These are phyloP conservation scores for Paramecium sonneborni DNA, from an alignment of 73 alveolate genomes.

Conservation along the genomic window DNA sequence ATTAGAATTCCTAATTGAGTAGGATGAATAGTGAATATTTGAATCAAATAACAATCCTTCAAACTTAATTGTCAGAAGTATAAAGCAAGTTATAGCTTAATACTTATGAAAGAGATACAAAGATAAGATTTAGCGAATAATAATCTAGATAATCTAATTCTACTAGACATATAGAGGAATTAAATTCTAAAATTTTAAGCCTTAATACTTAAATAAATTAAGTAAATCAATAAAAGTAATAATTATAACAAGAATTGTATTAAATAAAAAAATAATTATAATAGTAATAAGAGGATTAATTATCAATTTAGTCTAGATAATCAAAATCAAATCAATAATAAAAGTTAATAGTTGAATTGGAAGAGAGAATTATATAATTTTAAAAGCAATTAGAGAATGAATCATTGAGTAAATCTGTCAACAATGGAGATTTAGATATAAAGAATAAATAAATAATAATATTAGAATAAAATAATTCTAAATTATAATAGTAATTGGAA, in stretches of 20 bases:
- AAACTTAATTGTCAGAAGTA: not conserved
- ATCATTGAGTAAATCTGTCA: not conserved
- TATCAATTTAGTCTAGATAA: not conserved
- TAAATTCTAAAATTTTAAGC: not conserved
- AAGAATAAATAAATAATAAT: not conserved
- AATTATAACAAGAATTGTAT: not conserved
- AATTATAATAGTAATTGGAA: not conserved
- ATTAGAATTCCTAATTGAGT: not conserved
- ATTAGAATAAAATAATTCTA: not conserved
- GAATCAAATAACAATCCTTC: not conserved
- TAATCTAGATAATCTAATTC: not conserved
- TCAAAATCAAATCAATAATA: not conserved
- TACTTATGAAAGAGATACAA: not conserved
- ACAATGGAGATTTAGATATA: not conserved
- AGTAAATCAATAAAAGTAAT: not conserved
- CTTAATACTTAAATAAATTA: not conserved
- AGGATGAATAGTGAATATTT: not conserved
- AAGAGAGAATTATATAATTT: not conserved
- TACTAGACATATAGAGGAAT: not conserved
- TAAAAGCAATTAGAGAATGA: not conserved
- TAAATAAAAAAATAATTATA: not conserved
- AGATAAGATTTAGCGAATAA: not conserved
- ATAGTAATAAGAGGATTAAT: not conserved
- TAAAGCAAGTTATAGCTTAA: not conserved
- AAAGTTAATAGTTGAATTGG: not conserved